Base-by-base conservation (phyloP, 2,329 filamentous ascomycete genomes). In the Lomentospora prolificans region DNA sequence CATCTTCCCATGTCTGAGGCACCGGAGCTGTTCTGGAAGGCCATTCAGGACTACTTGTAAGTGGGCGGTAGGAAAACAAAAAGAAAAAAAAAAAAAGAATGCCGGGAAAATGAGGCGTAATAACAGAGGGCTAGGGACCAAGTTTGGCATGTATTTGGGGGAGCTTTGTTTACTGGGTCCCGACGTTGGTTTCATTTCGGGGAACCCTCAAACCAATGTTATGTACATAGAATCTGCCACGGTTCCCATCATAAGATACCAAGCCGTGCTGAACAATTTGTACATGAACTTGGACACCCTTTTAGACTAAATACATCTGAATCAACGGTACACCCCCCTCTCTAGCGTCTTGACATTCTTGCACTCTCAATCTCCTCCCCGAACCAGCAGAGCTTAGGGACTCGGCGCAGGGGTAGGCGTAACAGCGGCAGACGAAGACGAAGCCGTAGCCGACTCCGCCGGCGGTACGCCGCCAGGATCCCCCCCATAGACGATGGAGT, bases 1-100 rank as follows among this genome's bases (percentile, higher is more conserved):
- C 90, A 95, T 72, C 69, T 95, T 64, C 90, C 90, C 0, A 95
- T 95, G 88, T 84, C 84, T 51, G 90, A 95, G 70, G 79, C 82
- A 61, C 84, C 87, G 0, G 70, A 75, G 57, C 82, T 77, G 3
- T 90, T 91, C 66, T 85, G 85, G 65, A 72, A 78, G 27, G 80
- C 81, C 50, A 73, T 92, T 2, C 71, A 74, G 44, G 72, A 67
- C 7, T 88, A 87, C 60, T 61, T 89, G 57, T 78, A 61, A 64
- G 17, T 22, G 19, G n/a, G 30, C 6, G 22, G 9, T 12, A 33
- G 4, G 24, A 8, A 53, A 36, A 24, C 6, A 6, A 10, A 41
- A 14, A 39, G 2, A 36, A 22, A 53, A 39, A n/a, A n/a, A 51
- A 48, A 14, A 19, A 9, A 22, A 25, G 22, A 22, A 25, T 12